Conservation (phyloP, 2,329 filamentous ascomycete species). For the Colletotrichum sp. region DNA sequence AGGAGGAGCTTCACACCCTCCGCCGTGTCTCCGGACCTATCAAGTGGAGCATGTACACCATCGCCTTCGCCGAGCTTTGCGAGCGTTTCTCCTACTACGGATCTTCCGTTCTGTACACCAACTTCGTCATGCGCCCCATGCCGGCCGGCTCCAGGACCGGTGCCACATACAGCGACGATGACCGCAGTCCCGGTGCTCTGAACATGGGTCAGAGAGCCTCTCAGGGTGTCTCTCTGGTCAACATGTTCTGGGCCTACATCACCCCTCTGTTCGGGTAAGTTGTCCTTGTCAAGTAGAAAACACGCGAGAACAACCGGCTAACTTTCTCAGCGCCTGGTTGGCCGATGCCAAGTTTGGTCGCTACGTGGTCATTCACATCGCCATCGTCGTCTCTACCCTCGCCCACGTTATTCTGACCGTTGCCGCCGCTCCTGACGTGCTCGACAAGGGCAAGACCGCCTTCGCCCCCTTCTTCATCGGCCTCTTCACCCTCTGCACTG, state of each 20-base stretch:
- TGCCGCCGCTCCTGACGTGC: conserved; percentile 67
- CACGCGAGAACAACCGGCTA: neutral
- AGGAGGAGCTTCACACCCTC: conserved; percentile 67
- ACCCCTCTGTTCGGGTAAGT: conserved; percentile 61
- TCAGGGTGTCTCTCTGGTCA: conserved; percentile 55
- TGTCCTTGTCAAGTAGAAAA: neutral
- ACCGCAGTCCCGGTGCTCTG: conserved; percentile 55
- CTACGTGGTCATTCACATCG: conserved; percentile 75
- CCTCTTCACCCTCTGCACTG: conserved; percentile 58
- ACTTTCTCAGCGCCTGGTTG: conserved; percentile 48
- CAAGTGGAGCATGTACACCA: conserved; percentile 69
- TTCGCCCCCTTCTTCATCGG: conserved; percentile 75
- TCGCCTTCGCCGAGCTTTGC: conserved; percentile 76
- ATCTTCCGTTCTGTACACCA: conserved; percentile 71
- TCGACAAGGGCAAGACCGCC: conserved; percentile 60
- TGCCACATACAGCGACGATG: conserved; percentile 37
- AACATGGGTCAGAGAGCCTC: conserved; percentile 63
- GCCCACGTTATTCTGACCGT: conserved; percentile 72
- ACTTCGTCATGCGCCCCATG: conserved; percentile 64
- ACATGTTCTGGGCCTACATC: conserved; percentile 67
- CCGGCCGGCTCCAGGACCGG: conserved; percentile 61
- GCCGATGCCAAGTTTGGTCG: conserved; percentile 77
- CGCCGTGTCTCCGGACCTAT: conserved; percentile 69
- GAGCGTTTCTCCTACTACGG: conserved; percentile 84
- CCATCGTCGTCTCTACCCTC: conserved; percentile 68